Conservation (phyloP, 2,329 filamentous ascomycete genomes). For the Monilinia aucupariae region DNA sequence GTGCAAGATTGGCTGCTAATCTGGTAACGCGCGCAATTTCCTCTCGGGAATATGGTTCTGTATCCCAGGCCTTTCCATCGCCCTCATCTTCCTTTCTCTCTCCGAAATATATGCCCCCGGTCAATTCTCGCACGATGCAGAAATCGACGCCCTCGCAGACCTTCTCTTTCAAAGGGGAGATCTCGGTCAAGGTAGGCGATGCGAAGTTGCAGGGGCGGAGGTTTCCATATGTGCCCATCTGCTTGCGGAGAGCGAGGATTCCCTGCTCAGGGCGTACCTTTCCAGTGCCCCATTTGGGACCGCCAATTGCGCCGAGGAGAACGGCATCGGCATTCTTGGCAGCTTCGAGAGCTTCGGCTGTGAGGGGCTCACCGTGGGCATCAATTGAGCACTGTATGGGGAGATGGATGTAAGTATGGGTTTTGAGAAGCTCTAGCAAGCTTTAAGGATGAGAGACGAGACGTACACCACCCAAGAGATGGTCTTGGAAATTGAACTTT, state of each 20-base stretch:
- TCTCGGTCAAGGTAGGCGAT: constrained; percentile 74
- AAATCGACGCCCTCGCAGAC: constrained; percentile 86
- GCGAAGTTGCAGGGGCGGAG: constrained; percentile 94
- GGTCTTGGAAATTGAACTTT: constrained; percentile 85
- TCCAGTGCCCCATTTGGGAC: constrained; percentile 93
- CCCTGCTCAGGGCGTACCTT: constrained; percentile 87
- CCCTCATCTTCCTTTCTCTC: constrained; percentile 77
- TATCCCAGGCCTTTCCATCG: constrained; percentile 71
- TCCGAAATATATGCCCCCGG: constrained; percentile 92
- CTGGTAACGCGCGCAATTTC: constrained; percentile 88
- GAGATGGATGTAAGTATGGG: not conserved
- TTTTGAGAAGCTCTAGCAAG: not conserved
- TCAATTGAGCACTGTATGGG: constrained; percentile 75
- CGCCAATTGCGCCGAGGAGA: constrained; percentile 87
- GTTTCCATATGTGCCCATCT: constrained; percentile 92
- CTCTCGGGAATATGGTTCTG: constrained; percentile 73
- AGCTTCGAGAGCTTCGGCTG: constrained; percentile 73
- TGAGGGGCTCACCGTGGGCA: constrained; percentile 69
- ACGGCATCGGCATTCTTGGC: constrained; percentile 85
- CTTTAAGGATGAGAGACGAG: constrained; percentile 5
- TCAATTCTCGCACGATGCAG: constrained; percentile 86
- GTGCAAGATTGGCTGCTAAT: constrained; percentile 73
- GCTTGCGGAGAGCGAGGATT: constrained; percentile 83
- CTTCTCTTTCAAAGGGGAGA: constrained; percentile 79
- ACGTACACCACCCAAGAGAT: constrained; percentile 79